Evolutionary conservation across 176 grass and related monocot species (phyloP), one percentile per base, ranked within the genome.

Genomic region (Aechmea fasciata): DNA sequence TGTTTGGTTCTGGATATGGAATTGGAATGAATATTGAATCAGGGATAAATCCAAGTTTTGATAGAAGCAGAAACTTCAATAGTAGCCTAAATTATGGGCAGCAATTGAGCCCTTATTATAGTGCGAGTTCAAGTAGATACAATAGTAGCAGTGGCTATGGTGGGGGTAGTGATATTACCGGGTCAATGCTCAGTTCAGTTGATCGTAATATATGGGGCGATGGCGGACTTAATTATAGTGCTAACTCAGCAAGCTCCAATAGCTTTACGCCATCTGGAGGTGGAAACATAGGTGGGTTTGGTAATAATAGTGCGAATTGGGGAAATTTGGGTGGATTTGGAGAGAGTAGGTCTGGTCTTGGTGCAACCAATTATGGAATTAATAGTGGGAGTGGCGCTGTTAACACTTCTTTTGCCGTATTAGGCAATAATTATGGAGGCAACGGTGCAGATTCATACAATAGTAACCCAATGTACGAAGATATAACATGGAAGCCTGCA

Each of bases 131-230:
- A 57, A 89, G 78, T 84, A 84, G 88, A 73, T 71, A 86, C 66
- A 79, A 75, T 78, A 86, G 73, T 67, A 59, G 73, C 66, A 75
- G 75, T 19, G 71, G 88, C 25, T 96, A 87, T 50, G 69, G 70
- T 75, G 82, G 79, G 72, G 78, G 80, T 69, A 90, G 82, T 79
- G 86, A 82, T 13, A 83, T 81, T 74, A 83, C 82, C 41, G 80
- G 85, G 57, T 96, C 88, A 24, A 66, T 87, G 72, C 75, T 96
- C 64, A 91, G 68, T 63, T 84, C 84, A 81, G 66, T 84, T 75
- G 68, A 75, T 68, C 84, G 89, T 77, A 92, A 89, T 87, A 77
- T 92, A 29, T 90, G 88, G 88, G 79, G 83, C 19, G 87, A 79
- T 78, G 73, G 78, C 65, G 71, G 47, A 49, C 82, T 85, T 10